A percentile compares a stretch with the other conserved stretches of the same genome.
phyloP scores from a whole-genome alignment of 108 stramenopile genomes.

The Conticribra weissflogii region DNA sequence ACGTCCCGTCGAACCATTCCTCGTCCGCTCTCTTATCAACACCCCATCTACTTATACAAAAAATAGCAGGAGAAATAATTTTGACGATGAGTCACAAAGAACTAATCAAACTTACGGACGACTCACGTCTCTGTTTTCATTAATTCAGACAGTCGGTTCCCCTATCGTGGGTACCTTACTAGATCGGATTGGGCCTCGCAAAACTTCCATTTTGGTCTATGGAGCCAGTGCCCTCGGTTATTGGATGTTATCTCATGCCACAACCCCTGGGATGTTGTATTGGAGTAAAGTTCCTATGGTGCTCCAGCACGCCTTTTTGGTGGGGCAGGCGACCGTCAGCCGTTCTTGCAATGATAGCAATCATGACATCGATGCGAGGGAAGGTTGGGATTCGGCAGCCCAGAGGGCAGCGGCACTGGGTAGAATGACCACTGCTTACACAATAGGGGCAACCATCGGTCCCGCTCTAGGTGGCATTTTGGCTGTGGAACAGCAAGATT shows the following conservation, averaged over 20 bases:
- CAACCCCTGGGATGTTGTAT: conserved; percentile 53
- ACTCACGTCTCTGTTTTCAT: conserved; percentile 74
- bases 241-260: conserved; percentile 61
- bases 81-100: too few species aligned
- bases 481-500: conserved; percentile 64
- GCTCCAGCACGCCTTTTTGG: conserved; percentile 79
- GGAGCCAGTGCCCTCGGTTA: conserved; percentile 67
- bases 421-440: conserved; percentile 82
- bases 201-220: conserved; percentile 62
- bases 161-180: conserved; percentile 72
- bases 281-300: conserved; percentile 73
- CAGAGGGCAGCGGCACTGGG: conserved; percentile 71
- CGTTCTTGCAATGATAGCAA: conserved; percentile 28
- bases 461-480: conserved; percentile 76
- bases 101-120: conserved; percentile 66
- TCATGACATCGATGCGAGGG: too few species aligned
- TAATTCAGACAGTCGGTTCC: conserved; percentile 71
- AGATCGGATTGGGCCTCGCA: conserved; percentile 66
- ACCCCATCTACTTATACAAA: conserved; percentile 1
- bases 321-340: conserved; percentile 80
- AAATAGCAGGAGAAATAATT: conserved; percentile 20
- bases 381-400: too few species aligned
- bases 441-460: conserved; percentile 75
- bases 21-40: conserved; percentile 58
- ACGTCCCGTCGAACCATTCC: conserved; percentile 80